Evolutionary conservation across 148 eudicot species (phyloP).

Genomic region (Rhododendron vialii): DNA sequence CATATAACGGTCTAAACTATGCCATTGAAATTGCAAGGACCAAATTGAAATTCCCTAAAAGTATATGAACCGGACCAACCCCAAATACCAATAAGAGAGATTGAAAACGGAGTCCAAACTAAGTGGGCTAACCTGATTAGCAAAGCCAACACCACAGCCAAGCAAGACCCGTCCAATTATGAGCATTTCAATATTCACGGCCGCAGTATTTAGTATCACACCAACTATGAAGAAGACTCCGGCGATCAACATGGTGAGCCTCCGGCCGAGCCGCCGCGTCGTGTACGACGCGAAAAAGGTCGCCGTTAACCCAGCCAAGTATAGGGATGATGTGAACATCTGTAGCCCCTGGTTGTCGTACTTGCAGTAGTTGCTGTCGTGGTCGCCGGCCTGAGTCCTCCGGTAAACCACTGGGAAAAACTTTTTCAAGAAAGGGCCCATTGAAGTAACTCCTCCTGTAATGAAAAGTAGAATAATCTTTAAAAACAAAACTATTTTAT

Average conservation of each 20-base stretch:
- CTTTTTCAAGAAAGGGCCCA: slow-evolving; percentile 60
- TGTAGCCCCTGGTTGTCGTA: slow-evolving; percentile 88
- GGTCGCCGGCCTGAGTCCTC: slow-evolving; percentile 13
- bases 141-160: slow-evolving; percentile 96
- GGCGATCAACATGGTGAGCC: slow-evolving; percentile 77
- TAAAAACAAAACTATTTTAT: too few relatives aligned
- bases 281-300: slow-evolving; percentile 90
- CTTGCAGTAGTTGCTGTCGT: slow-evolving; percentile 69
- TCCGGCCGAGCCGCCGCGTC: slow-evolving; percentile 60
- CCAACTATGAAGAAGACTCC: slow-evolving; percentile 68
- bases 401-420: slow-evolving; percentile 69
- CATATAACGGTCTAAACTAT: background rate
- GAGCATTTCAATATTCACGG: slow-evolving; percentile 77
- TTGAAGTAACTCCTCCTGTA: slow-evolving; percentile 86
- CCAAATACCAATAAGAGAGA: background rate
- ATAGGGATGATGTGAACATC: slow-evolving; percentile 77
- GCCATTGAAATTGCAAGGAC: background rate
- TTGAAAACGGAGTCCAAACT: background rate
- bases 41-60: background rate
- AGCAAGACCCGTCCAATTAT: slow-evolving; percentile 79
- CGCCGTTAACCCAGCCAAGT: slow-evolving; percentile 70
- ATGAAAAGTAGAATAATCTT: background rate
- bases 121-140: slow-evolving; percentile 66
- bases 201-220: slow-evolving; percentile 69
- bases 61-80: background rate